Percentiles rank a stretch among this genome's conserved stretches.
These are phyloP conservation scores for Trichoderma arundinaceum DNA, from an alignment of 2,329 filamentous ascomycete species.

Conservation along the genomic window DNA sequence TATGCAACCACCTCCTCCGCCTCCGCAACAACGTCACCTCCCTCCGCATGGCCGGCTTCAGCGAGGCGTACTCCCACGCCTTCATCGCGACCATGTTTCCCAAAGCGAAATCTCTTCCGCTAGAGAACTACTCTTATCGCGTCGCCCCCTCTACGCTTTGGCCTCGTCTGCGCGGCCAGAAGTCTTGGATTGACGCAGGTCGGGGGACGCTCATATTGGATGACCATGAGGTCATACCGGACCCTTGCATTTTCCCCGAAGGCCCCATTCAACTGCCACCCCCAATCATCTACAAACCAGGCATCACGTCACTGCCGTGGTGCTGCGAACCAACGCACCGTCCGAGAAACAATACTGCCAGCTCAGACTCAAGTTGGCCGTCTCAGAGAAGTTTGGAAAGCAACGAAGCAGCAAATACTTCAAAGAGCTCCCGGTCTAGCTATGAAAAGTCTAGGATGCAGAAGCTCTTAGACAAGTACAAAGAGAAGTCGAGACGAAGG, in stretches of 20 bases:
- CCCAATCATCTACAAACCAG: constrained; percentile 34
- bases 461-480: constrained; percentile 19
- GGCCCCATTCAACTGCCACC: constrained; percentile 40
- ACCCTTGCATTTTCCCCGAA: constrained; percentile 31
- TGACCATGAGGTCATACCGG: constrained; percentile 34
- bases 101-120: background rate
- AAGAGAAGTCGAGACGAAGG: constrained; percentile 10
- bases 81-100: constrained; percentile 42
- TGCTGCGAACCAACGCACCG: background rate
- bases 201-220: constrained; percentile 37
- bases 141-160: constrained; percentile 44
- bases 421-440: constrained; percentile 6
- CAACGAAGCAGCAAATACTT: constrained; percentile 13
- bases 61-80: constrained; percentile 40
- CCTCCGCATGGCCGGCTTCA: constrained; percentile 47
- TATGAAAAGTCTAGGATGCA: constrained; percentile 25
- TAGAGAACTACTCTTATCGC: constrained; percentile 37
- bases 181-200: constrained; percentile 39
- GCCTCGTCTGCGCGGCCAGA: constrained; percentile 41
- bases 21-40: constrained; percentile 43
- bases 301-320: background rate
- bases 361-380: constrained; percentile 21
- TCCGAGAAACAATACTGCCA: constrained; percentile 13
- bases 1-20: constrained; percentile 42
- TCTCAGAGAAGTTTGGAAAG: constrained; percentile 17